Conservation (phyloP, 2,329 filamentous ascomycete genomes). For the Sporothrix curviconia region DNA sequence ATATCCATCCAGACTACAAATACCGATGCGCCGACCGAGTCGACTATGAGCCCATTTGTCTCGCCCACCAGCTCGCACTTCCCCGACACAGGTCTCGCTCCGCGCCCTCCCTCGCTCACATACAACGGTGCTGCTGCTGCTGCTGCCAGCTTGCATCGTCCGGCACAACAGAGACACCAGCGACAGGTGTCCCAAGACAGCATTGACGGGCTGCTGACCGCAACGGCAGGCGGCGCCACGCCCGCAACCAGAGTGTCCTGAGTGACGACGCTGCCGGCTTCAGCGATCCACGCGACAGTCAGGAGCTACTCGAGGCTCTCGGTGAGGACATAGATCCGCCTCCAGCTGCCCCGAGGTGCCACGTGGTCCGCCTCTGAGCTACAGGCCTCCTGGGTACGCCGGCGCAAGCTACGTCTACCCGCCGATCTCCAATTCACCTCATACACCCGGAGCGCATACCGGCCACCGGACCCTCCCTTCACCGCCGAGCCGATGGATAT, state of each 20-base stretch:
- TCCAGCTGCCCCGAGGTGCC: conserved; percentile 56
- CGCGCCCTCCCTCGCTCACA: conserved; percentile 52
- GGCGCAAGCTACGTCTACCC: conserved; percentile 21
- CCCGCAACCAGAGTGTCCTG: conserved; percentile 36
- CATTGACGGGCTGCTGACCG: conserved; percentile 16
- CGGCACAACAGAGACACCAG: conserved; percentile 35
- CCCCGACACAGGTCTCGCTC: conserved; percentile 46
- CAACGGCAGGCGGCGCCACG: conserved; percentile 32
- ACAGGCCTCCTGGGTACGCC: conserved; percentile 39
- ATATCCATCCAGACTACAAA: conserved; percentile 49
- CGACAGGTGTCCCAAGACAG: conserved; percentile 8
- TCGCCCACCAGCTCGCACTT: conserved; percentile 49
- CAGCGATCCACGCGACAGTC: conserved; percentile 21
- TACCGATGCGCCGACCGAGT: conserved; percentile 50
- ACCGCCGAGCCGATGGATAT: conserved; percentile 16
- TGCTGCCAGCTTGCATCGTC: conserved; percentile 26
- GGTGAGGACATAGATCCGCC: conserved; percentile 23
- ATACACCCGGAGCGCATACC: conserved; percentile 14
- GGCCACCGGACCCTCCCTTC: conserved; percentile 18
- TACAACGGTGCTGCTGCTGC: conserved; percentile 28
- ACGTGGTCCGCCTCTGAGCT: conserved; percentile 51
- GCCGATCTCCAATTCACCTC: conserved; percentile 1
- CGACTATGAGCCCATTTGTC: conserved; percentile 51
- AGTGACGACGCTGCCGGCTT: conserved; percentile 22
- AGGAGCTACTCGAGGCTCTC: background rate